phyloP scores from a whole-genome alignment of 225 moss, liverwort and hornwort genomes.

The Neckera pumila region DNA sequence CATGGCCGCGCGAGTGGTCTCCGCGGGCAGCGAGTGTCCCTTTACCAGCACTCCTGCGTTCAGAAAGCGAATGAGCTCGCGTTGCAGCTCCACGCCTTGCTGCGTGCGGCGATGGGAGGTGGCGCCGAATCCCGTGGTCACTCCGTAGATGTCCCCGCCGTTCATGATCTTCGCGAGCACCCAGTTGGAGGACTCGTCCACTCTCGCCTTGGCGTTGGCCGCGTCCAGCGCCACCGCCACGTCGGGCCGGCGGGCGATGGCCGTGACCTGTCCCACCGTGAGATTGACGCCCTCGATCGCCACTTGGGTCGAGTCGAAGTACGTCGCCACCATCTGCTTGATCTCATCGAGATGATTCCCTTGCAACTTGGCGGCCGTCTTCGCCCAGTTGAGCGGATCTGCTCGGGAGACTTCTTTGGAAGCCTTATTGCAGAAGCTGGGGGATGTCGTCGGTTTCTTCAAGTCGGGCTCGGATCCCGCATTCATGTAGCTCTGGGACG shows the following conservation, averaged over 20 bases:
- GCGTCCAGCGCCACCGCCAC: conserved; percentile 9
- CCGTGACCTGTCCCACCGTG: not conserved
- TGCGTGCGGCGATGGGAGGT: conserved; percentile 21
- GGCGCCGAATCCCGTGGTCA: conserved; percentile 9
- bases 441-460: too few species aligned
- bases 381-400: not conserved
- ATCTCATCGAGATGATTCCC: not conserved
- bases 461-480: not conserved
- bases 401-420: not conserved
- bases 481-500: not conserved
- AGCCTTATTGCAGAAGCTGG: too few species aligned
- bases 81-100: not conserved
- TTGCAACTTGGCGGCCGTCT: not conserved
- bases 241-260: not conserved
- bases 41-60: conserved; percentile 8
- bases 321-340: not conserved
- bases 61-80: conserved; percentile 23
- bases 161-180: not conserved
- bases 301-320: not conserved
- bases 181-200: conserved; percentile 9
- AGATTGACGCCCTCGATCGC: not conserved
- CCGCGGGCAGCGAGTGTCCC: conserved; percentile 4
- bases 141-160: not conserved
- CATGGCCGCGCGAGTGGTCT: conserved; percentile 28
- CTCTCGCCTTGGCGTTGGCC: conserved; percentile 3